phyloP scores from a whole-genome alignment of 257 asterid genomes.

The Osmanthus fragrans region DNA sequence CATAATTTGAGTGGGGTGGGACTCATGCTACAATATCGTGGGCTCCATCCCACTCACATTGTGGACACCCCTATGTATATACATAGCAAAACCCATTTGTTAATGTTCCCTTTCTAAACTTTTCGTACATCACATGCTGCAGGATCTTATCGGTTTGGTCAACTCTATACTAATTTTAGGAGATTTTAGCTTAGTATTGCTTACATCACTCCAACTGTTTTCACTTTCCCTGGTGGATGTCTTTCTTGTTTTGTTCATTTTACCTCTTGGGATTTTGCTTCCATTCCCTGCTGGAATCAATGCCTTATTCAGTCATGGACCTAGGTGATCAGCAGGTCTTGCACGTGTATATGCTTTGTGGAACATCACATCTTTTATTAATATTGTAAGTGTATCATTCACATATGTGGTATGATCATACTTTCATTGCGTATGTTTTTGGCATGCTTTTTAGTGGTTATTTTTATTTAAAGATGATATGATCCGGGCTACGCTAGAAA shows the following conservation, averaged over 20 bases:
- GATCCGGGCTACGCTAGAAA: too few species aligned
- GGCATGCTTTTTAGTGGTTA: background rate
- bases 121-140: constrained; percentile 35
- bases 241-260: constrained; percentile 80
- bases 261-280: constrained; percentile 87
- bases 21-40: too few species aligned
- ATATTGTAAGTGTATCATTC: constrained; percentile 63
- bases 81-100: too few species aligned
- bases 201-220: constrained; percentile 92
- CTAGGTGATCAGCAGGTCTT: constrained; percentile 93
- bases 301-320: too few species aligned
- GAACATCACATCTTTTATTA: constrained; percentile 84
- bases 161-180: constrained; percentile 92
- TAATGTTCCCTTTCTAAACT: constrained; percentile 14
- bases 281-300: constrained; percentile 99
- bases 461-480: background rate
- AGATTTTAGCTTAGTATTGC: constrained; percentile 95
- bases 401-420: background rate
- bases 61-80: too few species aligned
- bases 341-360: constrained; percentile 73
- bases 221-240: constrained; percentile 83
- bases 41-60: too few species aligned
- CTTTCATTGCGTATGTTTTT: too few species aligned
- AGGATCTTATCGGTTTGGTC: constrained; percentile 98
- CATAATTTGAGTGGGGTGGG: too few species aligned